These are phyloP conservation scores for Bocquillonia castaneifolia DNA, from an alignment of 441 rosid genomes.

Conservation along the genomic window DNA sequence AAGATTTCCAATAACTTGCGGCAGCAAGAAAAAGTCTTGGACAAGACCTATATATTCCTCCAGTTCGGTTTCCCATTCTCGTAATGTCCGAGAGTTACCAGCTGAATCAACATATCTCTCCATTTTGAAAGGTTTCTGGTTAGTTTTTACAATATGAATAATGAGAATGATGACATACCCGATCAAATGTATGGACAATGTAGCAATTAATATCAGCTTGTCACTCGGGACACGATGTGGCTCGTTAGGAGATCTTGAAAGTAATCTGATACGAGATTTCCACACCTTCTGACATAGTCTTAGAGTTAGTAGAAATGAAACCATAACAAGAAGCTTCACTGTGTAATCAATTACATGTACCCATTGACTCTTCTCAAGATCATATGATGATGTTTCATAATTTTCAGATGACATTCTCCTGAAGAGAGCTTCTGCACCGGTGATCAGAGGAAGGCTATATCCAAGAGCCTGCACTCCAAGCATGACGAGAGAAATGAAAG, in stretches of 20 bases:
- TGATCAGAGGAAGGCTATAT: slow-evolving; percentile 67
- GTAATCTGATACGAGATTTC: slow-evolving; percentile 61
- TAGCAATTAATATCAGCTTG: slow-evolving; percentile 40
- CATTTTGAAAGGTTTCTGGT: slow-evolving; percentile 25
- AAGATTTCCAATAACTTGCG: slow-evolving; percentile 71
- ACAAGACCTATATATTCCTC: slow-evolving; percentile 73
- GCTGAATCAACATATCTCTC: slow-evolving; percentile 29
- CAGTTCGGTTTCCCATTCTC: slow-evolving; percentile 56
- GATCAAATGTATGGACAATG: slow-evolving; percentile 40
- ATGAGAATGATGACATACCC: slow-evolving; percentile 54
- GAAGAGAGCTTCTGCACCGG: slow-evolving; percentile 76
- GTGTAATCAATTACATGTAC: slow-evolving; percentile 57
- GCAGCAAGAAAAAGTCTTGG: slow-evolving; percentile 83
- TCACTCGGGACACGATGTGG: slow-evolving; percentile 59
- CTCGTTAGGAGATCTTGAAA: slow-evolving; percentile 41
- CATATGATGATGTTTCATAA: slow-evolving; percentile 40
- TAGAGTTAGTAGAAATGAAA: slow-evolving; percentile 56
- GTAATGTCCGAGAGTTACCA: slow-evolving; percentile 24
- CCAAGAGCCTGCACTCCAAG: slow-evolving; percentile 77
- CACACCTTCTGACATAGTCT: slow-evolving; percentile 76
- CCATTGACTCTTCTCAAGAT: slow-evolving; percentile 64
- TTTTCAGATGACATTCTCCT: slow-evolving; percentile 44
- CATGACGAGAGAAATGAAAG: slow-evolving; percentile 73
- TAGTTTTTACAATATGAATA: slow-evolving; percentile 39
- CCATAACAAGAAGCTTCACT: slow-evolving; percentile 68